Evolutionary conservation across 1,284 basidiomycete genomes (phyloP).

Genomic region (Ganoderma resinaceum): DNA sequence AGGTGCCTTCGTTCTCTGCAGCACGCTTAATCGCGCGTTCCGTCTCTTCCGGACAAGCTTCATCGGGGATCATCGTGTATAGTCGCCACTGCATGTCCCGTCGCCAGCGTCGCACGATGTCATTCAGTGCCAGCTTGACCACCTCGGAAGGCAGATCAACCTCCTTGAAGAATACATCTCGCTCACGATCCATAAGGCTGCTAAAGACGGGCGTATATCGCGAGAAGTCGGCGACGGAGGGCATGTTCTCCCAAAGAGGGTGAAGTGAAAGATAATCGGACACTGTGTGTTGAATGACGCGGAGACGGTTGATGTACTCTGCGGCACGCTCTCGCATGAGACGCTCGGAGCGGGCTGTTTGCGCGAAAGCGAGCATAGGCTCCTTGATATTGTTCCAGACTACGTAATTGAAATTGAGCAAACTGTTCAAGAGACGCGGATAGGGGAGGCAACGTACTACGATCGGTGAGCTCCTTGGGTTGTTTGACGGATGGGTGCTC

Average conservation of each 20-base stretch:
- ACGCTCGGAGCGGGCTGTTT: constrained; percentile 20
- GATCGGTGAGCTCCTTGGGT: constrained; percentile 28
- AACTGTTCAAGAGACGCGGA: neutral
- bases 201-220: constrained; percentile 19
- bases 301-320: constrained; percentile 23
- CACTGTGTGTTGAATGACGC: constrained; percentile 16
- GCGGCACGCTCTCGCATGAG: constrained; percentile 21
- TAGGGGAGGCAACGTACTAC: constrained; percentile 17
- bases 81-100: constrained; percentile 14
- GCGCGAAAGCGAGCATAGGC: constrained; percentile 25
- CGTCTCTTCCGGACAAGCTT: neutral
- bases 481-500: constrained; percentile 28
- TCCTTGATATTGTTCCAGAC: constrained; percentile 29
- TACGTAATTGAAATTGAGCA: neutral
- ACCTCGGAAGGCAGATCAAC: constrained; percentile 1
- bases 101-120: constrained; percentile 12
- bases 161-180: constrained; percentile 10
- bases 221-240: constrained; percentile 30
- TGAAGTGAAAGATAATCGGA: constrained; percentile 16
- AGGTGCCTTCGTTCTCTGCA: neutral
- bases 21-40: constrained; percentile 1
- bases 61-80: constrained; percentile 13
- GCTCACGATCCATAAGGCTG: constrained; percentile 10
- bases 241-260: constrained; percentile 20
- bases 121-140: neutral